These are phyloP conservation scores for Phragmites australis DNA, from an alignment of 176 grass and related monocot genomes.

Conservation along the genomic window DNA sequence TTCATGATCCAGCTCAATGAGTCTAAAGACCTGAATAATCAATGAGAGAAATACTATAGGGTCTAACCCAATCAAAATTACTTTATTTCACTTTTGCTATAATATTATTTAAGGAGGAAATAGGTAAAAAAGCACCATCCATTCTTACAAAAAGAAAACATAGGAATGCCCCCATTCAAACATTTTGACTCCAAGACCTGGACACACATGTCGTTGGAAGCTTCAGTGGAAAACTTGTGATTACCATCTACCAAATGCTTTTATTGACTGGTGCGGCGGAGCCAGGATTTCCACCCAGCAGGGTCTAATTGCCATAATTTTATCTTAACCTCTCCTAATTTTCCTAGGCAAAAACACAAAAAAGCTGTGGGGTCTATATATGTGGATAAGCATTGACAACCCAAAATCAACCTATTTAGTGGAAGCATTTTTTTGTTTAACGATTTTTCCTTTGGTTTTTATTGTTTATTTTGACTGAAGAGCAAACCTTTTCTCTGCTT, in stretches of 20 bases:
- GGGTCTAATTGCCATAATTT: neutral
- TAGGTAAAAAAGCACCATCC: neutral
- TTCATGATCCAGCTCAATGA: neutral
- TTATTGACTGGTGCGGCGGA: neutral
- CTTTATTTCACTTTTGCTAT: neutral
- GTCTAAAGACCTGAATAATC: neutral
- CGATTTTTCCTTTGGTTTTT: neutral
- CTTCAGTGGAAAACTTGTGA: neutral
- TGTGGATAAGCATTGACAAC: neutral
- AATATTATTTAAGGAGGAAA: constrained; percentile 14
- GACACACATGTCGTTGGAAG: neutral
- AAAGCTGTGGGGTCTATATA: neutral
- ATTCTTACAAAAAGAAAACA: neutral
- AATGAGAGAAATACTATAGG: neutral
- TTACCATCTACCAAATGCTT: neutral
- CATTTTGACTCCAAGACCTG: constrained; percentile 5
- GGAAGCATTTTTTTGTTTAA: neutral
- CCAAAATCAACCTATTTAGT: neutral
- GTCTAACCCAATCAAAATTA: neutral
- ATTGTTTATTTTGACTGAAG: neutral
- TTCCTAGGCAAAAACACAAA: neutral
- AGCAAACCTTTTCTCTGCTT: neutral
- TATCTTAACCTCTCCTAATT: neutral
- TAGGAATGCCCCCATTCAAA: neutral
- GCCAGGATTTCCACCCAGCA: neutral